phyloP scores from a whole-genome alignment of 164 flowering plant genomes.

The Vitis cinerea region DNA sequence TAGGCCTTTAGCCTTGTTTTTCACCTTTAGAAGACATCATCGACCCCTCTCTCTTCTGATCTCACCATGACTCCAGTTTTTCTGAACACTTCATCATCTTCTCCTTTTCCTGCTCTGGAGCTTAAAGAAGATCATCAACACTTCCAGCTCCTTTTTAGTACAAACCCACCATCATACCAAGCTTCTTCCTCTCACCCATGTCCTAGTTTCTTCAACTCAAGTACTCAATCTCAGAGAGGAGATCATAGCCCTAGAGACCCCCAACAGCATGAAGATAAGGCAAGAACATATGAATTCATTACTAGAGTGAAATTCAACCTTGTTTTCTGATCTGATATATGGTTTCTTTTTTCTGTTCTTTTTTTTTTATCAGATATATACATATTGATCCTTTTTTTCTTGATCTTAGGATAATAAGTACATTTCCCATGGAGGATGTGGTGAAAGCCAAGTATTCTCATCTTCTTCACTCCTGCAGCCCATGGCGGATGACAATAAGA shows the following conservation, averaged over 20 bases:
- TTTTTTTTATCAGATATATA: not conserved
- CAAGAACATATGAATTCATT: not conserved
- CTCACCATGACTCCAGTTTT: slow-evolving; percentile 25
- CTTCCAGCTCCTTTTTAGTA: slow-evolving; percentile 13
- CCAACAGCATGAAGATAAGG: slow-evolving; percentile 1
- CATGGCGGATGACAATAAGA: not conserved
- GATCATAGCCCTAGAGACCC: not conserved
- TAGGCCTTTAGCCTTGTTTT: slow-evolving; percentile 3
- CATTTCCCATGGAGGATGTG: not conserved
- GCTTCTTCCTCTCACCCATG: slow-evolving; percentile 10
- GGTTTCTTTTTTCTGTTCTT: not conserved
- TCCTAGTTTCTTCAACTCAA: slow-evolving; percentile 8
- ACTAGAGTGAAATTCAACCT: no score
- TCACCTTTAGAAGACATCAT: not conserved
- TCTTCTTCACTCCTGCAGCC: slow-evolving; percentile 9
- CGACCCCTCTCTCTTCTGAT: not conserved
- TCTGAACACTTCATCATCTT: slow-evolving; percentile 18
- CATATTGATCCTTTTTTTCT: not conserved
- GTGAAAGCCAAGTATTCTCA: slow-evolving; percentile 4
- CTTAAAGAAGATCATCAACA: slow-evolving; percentile 16
- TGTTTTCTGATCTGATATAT: not conserved
- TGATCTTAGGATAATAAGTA: slow-evolving; percentile 6
- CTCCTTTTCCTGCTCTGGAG: slow-evolving; percentile 9
- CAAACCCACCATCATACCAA: not conserved
- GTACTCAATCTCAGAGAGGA: slow-evolving; percentile 10